Base-by-base conservation (phyloP, 2,329 filamentous ascomycete species). In the Phialophora chinensis region DNA sequence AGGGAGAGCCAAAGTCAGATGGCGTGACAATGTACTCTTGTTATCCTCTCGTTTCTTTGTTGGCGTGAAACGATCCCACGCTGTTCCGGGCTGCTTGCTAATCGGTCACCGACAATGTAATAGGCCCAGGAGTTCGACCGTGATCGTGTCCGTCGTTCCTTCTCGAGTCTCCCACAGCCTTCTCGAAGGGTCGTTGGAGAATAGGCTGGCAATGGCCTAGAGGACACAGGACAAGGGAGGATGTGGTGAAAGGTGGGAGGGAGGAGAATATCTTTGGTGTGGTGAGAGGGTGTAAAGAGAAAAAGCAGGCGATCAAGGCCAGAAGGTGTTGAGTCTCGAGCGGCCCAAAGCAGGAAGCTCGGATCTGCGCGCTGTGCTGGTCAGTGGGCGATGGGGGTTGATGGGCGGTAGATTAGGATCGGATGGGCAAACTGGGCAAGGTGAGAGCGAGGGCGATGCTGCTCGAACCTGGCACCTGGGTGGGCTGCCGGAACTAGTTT, bases 291-390 rank as follows among this genome's bases (percentile, higher is more conserved):
- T 33, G 31, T 42, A 56, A 52, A 62, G 60, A 61, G 65, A 66
- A 69, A 44, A 66, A 66, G 42, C 61, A 63, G 62, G 68, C 65
- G 59, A 62, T 62, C 59, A 55, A 52, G 44, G 53, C 35, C 52
- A 52, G 66, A 71, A 69, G 69, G 66, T 64, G 69, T 69, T 71
- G 69, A 68, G 68, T 69, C 66, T 69, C 63, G 66, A 71, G 66
- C 59, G 62, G 54, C 61, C 69, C 63, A 69, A 66, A 60, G 59
- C 62, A 65, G 67, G 64, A 67, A 65, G 60, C 63, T 65, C 65
- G 67, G 68, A 68, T 68, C 68, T 66, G 38, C 66, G 57, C 57
- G 72, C 66, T 64, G 38, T 63, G 53, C 50, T 73, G 67, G 57
- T 47, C 67, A 61, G 17, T 57, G 60, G 61, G 33, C 31, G 53